Conservation (phyloP, 2,329 filamentous ascomycete species). For the Xylaria sp. region DNA sequence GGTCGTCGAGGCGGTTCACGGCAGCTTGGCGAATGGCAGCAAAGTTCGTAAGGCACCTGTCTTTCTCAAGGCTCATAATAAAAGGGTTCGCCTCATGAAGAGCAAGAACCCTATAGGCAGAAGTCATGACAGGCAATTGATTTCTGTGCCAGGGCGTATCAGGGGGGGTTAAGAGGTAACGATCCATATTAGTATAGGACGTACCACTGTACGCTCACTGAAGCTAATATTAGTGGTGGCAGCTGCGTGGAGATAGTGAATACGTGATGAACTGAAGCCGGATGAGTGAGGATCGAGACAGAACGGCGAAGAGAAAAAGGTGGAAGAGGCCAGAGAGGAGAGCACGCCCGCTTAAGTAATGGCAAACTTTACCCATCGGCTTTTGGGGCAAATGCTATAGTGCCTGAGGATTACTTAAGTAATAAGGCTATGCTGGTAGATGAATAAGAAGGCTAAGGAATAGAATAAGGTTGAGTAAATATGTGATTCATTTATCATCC, state of each 20-base stretch:
- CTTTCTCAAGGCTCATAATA: not conserved
- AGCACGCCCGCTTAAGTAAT: not conserved
- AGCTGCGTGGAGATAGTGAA: not conserved
- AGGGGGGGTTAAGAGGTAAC: not conserved
- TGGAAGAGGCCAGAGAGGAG: not conserved
- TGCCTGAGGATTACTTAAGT: not conserved
- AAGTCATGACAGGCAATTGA: not conserved
- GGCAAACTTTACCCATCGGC: not conserved
- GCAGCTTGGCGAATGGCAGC: not conserved
- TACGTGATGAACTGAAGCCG: not conserved
- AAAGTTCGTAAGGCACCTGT: not conserved
- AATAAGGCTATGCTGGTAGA: not conserved
- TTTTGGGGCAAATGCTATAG: not conserved
- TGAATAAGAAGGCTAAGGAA: too few relatives aligned
- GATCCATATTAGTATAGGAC: not conserved
- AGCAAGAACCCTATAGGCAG: not conserved
- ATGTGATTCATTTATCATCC: not conserved
- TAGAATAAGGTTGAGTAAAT: not conserved
- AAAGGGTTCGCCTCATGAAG: too few relatives aligned
- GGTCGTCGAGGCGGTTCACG: not conserved
- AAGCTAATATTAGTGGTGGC: not conserved
- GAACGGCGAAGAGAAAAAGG: not conserved
- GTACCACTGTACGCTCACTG: not conserved
- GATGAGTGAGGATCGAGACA: not conserved
- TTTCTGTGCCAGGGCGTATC: too few relatives aligned